Conservation (phyloP, 2,329 filamentous ascomycete species). For the Colletotrichum sp. region DNA sequence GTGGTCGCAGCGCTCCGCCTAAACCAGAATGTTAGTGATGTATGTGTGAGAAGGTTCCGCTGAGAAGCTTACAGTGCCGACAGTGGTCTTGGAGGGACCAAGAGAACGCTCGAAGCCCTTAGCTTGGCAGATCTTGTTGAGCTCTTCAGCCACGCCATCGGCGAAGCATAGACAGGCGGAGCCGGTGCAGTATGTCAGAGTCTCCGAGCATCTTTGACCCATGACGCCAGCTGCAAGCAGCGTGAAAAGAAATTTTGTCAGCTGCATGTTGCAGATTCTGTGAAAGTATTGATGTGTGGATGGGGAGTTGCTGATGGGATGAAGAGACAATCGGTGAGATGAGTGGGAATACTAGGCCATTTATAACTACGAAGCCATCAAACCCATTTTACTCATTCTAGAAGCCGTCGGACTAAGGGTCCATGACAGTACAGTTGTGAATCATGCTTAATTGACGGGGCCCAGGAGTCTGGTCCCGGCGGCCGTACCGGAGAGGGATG, state of each 20-base stretch:
- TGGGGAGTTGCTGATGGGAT: neutral
- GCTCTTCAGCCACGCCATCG: neutral
- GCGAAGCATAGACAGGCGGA: neutral
- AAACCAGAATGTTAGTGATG: neutral
- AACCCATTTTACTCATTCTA: neutral
- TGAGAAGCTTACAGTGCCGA: neutral
- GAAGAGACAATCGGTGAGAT: neutral
- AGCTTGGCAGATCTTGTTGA: neutral
- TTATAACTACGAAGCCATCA: neutral
- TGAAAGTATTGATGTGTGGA: neutral
- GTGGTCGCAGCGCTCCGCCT: neutral
- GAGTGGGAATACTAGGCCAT: neutral
- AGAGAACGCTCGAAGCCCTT: neutral
- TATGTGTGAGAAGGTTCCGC: fast-evolving
- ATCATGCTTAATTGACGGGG: neutral
- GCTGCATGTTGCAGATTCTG: neutral
- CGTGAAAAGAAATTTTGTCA: neutral
- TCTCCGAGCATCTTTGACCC: neutral
- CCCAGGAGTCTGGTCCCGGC: neutral
- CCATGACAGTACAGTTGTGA: neutral
- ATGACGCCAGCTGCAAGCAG: neutral
- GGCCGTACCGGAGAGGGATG: neutral
- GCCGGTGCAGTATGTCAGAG: neutral
- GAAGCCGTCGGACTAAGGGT: neutral
- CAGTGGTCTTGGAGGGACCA: neutral